These are phyloP conservation scores for Fusarium robinianum DNA, from an alignment of 2,329 filamentous ascomycete species.

Conservation along the genomic window DNA sequence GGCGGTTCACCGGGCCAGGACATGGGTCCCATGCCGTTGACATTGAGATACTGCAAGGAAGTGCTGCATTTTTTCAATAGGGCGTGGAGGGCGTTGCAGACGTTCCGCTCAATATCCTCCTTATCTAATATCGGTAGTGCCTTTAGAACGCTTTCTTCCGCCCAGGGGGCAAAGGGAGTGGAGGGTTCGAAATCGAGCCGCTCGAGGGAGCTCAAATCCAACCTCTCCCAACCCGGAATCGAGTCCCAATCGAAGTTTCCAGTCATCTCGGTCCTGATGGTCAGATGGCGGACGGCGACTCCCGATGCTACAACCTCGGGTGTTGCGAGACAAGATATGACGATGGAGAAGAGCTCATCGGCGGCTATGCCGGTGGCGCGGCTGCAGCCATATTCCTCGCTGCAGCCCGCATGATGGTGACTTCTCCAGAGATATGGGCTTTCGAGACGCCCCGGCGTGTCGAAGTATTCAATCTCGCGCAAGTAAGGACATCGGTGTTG, in stretches of 20 bases:
- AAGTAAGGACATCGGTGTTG: background rate
- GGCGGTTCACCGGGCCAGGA: background rate
- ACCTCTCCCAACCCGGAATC: background rate
- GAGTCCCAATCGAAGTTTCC: background rate
- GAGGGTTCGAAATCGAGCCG: background rate
- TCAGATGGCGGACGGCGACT: background rate
- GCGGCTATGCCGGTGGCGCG: background rate
- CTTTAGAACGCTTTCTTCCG: background rate
- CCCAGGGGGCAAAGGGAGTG: background rate
- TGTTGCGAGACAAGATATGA: conserved; percentile 1
- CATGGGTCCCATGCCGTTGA: background rate
- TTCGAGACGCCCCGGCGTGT: background rate
- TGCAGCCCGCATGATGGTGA: background rate
- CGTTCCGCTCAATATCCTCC: background rate
- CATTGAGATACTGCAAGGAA: background rate
- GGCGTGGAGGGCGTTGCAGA: too few relatives aligned
- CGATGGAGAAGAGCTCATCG: background rate
- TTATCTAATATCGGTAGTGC: background rate
- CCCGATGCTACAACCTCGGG: too few relatives aligned
- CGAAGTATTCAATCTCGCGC: background rate
- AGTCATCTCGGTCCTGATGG: background rate
- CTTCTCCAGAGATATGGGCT: background rate
- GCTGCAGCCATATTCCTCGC: background rate
- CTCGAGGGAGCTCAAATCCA: background rate
- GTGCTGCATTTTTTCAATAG: too few relatives aligned